A percentile compares a stretch with the other conserved stretches of the same genome.
These are phyloP conservation scores for Chloranthus sessilifolius DNA, from an alignment of 164 flowering plant species.

Conservation along the genomic window DNA sequence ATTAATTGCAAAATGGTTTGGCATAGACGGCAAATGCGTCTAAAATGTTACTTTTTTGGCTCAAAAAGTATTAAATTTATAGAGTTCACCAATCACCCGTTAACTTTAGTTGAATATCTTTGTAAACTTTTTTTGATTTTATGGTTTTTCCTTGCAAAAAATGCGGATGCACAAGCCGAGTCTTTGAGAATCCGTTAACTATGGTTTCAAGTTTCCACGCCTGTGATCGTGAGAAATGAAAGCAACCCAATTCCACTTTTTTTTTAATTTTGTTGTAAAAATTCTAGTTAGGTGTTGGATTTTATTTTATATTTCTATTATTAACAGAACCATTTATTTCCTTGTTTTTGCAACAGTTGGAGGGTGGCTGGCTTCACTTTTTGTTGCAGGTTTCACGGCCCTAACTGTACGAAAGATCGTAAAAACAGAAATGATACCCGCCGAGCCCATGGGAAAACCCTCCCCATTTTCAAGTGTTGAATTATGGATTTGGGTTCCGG, in stretches of 20 bases:
- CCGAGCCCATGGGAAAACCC: slow-evolving; percentile 90
- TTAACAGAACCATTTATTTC: background rate
- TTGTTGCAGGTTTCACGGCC: slow-evolving; percentile 94
- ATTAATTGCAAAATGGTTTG: no score
- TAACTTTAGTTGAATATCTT: no score
- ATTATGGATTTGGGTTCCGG: slow-evolving; percentile 58
- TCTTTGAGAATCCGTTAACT: no score
- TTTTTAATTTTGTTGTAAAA: background rate
- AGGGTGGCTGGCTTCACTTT: slow-evolving; percentile 90
- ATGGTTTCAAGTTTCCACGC: background rate
- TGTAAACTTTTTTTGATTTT: no score
- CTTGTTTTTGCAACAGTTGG: slow-evolving; percentile 48
- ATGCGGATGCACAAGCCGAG: no score
- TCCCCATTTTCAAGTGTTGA: slow-evolving; percentile 71
- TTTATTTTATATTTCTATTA: background rate
- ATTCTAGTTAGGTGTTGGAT: background rate
- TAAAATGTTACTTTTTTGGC: no score
- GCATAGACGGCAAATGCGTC: no score
- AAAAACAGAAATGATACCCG: slow-evolving; percentile 74
- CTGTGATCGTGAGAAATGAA: background rate
- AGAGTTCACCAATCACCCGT: no score
- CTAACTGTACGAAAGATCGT: slow-evolving; percentile 84
- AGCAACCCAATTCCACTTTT: background rate
- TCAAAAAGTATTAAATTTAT: no score
- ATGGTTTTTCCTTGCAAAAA: no score